phyloP scores from a whole-genome alignment of 1,284 basidiomycete genomes.

The Amylostereum chailletii region DNA sequence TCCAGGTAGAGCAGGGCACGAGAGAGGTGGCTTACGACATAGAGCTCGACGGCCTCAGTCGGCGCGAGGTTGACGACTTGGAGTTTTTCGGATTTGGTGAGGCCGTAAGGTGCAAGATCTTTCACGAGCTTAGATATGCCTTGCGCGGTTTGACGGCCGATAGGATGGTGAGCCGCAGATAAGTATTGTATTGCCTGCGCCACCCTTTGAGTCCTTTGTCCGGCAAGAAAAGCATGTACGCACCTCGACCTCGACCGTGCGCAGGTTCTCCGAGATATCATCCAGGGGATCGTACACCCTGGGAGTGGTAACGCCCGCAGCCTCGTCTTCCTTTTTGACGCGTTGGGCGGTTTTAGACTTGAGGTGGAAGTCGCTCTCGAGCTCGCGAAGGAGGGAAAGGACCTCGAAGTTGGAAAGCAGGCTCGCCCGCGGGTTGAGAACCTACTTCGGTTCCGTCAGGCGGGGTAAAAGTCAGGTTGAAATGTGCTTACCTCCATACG shows the following conservation, averaged over 20 bases:
- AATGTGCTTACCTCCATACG: slow-evolving; percentile 23
- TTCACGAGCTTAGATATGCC: slow-evolving; percentile 63
- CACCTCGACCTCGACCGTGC: slow-evolving; percentile 87
- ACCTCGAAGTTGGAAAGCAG: slow-evolving; percentile 87
- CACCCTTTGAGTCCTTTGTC: background rate
- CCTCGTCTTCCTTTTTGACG: slow-evolving; percentile 66
- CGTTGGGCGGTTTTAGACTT: slow-evolving; percentile 54
- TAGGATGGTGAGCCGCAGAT: slow-evolving; percentile 64
- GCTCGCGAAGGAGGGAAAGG: slow-evolving; percentile 66
- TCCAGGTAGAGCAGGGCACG: background rate
- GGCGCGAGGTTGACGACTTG: slow-evolving; percentile 88
- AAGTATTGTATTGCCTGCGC: slow-evolving; percentile 77
- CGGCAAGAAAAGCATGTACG: slow-evolving; percentile 13
- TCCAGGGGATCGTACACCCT: slow-evolving; percentile 24
- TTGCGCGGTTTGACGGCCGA: slow-evolving; percentile 54
- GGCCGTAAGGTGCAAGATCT: slow-evolving; percentile 54
- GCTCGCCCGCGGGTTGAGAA: slow-evolving; percentile 70
- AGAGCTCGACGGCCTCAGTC: slow-evolving; percentile 75
- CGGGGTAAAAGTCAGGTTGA: slow-evolving; percentile 1
- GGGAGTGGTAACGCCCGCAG: slow-evolving; percentile 22
- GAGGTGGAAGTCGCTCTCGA: slow-evolving; percentile 65
- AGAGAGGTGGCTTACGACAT: slow-evolving; percentile 56
- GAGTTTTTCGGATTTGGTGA: slow-evolving; percentile 89
- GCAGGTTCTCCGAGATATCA: slow-evolving; percentile 69
- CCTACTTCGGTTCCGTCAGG: slow-evolving; percentile 31